These are phyloP conservation scores for Polygonum aviculare DNA, from an alignment of 148 eudicot genomes.

Conservation along the genomic window DNA sequence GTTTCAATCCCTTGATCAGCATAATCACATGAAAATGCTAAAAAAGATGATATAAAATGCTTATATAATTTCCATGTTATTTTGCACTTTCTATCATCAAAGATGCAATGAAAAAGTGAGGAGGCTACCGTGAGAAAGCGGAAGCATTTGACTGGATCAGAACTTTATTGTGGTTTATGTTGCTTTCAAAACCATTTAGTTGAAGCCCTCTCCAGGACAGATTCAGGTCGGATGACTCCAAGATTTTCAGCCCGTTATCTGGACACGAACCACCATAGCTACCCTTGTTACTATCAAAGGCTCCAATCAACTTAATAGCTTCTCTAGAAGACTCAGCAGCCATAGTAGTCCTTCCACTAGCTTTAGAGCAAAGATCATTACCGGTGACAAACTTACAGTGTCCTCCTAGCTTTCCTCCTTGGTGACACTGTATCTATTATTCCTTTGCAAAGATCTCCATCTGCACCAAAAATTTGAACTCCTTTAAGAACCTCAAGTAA, in stretches of 20 bases:
- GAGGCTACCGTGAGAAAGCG: constrained; percentile 62
- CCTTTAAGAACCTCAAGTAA: background rate
- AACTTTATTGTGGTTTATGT: constrained; percentile 27
- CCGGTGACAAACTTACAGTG: constrained; percentile 17
- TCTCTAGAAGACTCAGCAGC: constrained; percentile 30
- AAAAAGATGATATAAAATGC: background rate
- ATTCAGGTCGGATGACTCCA: constrained; percentile 49
- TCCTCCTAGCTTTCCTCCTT: constrained; percentile 22
- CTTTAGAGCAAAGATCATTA: constrained; percentile 17
- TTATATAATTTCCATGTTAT: background rate
- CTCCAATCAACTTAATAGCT: constrained; percentile 76
- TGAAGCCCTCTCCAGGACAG: constrained; percentile 65
- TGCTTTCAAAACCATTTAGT: constrained; percentile 34
- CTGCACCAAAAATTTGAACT: constrained; percentile 19
- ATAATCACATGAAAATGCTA: constrained; percentile 1
- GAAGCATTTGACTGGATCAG: constrained; percentile 79
- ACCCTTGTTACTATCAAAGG: constrained; percentile 35
- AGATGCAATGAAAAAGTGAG: background rate
- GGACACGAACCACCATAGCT: constrained; percentile 15
- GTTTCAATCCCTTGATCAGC: background rate
- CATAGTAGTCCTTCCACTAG: constrained; percentile 15
- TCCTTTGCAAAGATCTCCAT: constrained; percentile 20
- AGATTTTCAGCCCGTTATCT: constrained; percentile 25
- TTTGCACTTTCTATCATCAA: background rate
- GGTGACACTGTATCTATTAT: constrained; percentile 14